Conservation (phyloP, 495 filamentous ascomycete species). For the Neurospora sp. region DNA sequence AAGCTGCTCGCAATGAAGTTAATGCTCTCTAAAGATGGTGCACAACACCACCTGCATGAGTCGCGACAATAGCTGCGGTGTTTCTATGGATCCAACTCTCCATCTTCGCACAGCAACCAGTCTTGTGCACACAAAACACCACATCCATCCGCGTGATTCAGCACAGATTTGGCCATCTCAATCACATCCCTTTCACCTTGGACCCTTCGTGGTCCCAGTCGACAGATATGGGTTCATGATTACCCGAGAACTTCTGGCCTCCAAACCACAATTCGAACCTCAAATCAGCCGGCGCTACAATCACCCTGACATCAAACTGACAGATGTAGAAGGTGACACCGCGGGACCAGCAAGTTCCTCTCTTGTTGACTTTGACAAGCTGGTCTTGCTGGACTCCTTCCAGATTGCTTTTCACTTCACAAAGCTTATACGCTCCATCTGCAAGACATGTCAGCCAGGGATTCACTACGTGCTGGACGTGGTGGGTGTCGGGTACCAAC, state of each 20-base stretch:
- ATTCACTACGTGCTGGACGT: background rate
- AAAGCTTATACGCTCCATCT: slow-evolving; percentile 35
- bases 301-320: slow-evolving; percentile 40
- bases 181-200: slow-evolving; percentile 1
- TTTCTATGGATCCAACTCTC: background rate
- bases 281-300: slow-evolving; percentile 45
- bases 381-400: slow-evolving; percentile 23
- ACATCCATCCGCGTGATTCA: background rate
- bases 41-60: background rate
- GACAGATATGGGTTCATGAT: slow-evolving; percentile 42
- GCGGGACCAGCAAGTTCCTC: slow-evolving; percentile 22
- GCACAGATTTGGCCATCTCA: background rate
- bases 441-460: slow-evolving; percentile 15
- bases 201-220: slow-evolving; percentile 33
- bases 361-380: slow-evolving; percentile 23
- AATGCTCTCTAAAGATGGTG: background rate
- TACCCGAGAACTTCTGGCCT: slow-evolving; percentile 32
- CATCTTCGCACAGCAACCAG: background rate
- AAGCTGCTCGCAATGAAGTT: background rate
- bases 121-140: background rate
- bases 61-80: background rate
- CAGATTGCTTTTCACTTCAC: slow-evolving; percentile 24
- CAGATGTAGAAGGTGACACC: slow-evolving; percentile 38
- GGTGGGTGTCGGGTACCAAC: slow-evolving; percentile 6
- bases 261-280: slow-evolving; percentile 46